Conservation (phyloP, 2,329 filamentous ascomycete genomes). For the Fusarium lyarnte region DNA sequence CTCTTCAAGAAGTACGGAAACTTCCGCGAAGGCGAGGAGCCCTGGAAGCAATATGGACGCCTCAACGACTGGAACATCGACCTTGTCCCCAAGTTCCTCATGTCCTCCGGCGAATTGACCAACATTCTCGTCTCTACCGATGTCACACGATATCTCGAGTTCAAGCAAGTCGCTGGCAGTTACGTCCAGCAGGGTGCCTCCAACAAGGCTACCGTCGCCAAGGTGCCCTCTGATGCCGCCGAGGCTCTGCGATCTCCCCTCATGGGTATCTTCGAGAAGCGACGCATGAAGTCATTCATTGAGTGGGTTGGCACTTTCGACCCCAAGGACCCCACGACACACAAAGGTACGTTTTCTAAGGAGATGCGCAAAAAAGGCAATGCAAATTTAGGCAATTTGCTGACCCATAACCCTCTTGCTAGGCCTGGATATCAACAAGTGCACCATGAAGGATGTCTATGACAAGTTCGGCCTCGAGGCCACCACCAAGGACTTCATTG, state of each 20-base stretch:
- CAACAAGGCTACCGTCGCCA: conserved; percentile 90
- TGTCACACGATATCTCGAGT: conserved; percentile 87
- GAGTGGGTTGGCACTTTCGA: conserved; percentile 95
- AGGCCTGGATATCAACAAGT: conserved; percentile 82
- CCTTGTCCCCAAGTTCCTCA: conserved; percentile 96
- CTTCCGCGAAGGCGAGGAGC: conserved; percentile 80
- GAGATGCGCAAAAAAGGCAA: not conserved
- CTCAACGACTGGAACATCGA: conserved; percentile 99
- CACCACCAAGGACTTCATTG: conserved; percentile 92
- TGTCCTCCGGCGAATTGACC: conserved; percentile 97
- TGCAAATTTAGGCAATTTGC: not conserved
- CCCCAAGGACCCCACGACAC: conserved; percentile 80
- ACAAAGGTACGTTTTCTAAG: conserved; percentile 75
- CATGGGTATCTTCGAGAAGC: conserved; percentile 98
- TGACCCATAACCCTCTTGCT: conserved; percentile 21
- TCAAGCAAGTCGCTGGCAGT: conserved; percentile 94
- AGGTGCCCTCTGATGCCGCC: conserved; percentile 91
- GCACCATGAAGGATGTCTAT: conserved; percentile 98
- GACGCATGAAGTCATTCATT: conserved; percentile 94
- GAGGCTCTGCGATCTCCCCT: conserved; percentile 92
- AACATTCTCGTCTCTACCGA: conserved; percentile 98
- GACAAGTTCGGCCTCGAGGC: conserved; percentile 96
- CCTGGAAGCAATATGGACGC: conserved; percentile 97
- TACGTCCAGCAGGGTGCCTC: conserved; percentile 90
- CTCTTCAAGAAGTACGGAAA: conserved; percentile 98